These are phyloP conservation scores for Mycena haematopus DNA, from an alignment of 768 basidiomycete genomes.

Conservation along the genomic window DNA sequence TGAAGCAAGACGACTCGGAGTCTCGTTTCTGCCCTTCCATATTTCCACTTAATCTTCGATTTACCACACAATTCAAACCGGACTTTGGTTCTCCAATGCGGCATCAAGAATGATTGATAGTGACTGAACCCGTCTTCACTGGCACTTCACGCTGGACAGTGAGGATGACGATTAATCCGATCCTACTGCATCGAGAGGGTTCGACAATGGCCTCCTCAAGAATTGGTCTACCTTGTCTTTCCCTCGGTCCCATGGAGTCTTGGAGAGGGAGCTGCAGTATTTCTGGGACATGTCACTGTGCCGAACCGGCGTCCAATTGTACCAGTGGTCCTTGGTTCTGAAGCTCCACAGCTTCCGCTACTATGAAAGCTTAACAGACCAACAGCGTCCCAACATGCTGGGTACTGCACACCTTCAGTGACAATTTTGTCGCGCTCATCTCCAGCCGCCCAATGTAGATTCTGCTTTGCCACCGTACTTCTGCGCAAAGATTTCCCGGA, in stretches of 20 bases:
- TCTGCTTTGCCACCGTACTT: not conserved
- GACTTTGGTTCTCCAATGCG: too few species aligned
- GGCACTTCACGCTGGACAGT: too few species aligned
- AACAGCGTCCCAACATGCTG: not conserved
- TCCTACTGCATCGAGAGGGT: too few species aligned
- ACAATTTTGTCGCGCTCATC: not conserved
- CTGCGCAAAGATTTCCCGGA: slow-evolving; percentile 8
- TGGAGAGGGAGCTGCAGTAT: not conserved
- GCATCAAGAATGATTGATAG: too few species aligned
- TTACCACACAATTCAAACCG: too few species aligned
- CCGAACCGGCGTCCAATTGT: slow-evolving; percentile 8
- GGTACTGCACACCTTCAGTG: not conserved
- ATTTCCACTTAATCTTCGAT: too few species aligned
- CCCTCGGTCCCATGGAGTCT: not conserved
- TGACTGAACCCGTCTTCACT: too few species aligned
- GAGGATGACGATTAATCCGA: too few species aligned
- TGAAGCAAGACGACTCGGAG: too few species aligned
- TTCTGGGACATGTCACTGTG: not conserved
- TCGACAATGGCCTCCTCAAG: not conserved
- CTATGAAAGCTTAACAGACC: not conserved
- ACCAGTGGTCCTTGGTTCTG: not conserved
- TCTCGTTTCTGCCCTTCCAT: too few species aligned
- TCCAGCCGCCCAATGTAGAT: not conserved
- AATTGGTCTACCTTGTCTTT: not conserved
- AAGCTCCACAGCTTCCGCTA: not conserved